Percentiles rank a stretch among this genome's conserved stretches.
Conservation (phyloP, 352 stramenopile genomes). For the Globisporangium echinulatum region DNA sequence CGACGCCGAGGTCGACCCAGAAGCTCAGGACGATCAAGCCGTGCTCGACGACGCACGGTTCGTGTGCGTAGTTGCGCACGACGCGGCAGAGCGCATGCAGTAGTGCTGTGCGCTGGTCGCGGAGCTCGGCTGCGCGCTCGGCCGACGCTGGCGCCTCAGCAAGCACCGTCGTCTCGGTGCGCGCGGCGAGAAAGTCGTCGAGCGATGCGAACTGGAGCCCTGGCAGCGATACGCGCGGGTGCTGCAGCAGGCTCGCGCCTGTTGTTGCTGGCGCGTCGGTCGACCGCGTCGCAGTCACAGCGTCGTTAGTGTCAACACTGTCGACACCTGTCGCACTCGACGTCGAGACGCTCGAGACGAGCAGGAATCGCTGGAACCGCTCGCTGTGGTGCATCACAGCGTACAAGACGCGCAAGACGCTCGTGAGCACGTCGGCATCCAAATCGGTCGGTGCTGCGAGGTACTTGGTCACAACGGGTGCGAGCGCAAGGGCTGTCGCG, state of each 20-base stretch:
- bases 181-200: constrained; percentile 38
- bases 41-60: constrained; percentile 31
- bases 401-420: constrained; percentile 47
- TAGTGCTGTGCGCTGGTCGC: constrained; percentile 29
- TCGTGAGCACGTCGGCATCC: constrained; percentile 29
- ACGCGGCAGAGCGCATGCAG: constrained; percentile 40
- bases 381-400: constrained; percentile 42
- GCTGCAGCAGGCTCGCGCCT: constrained; percentile 15
- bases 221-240: constrained; percentile 29
- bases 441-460: constrained; percentile 33
- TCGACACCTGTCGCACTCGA: neutral
- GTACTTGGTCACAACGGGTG: constrained; percentile 47
- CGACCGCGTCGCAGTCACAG: neutral
- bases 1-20: constrained; percentile 35
- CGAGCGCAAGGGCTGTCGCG: constrained; percentile 32
- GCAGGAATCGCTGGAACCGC: constrained; percentile 42
- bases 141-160: constrained; percentile 10
- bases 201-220: constrained; percentile 38
- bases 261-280: neutral
- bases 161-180: constrained; percentile 1
- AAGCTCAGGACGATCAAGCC: constrained; percentile 33
- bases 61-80: constrained; percentile 45
- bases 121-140: constrained; percentile 26
- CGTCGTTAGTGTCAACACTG: too few relatives aligned
- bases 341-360: constrained; percentile 15